Evolutionary conservation across 495 filamentous ascomycete genomes (phyloP), one percentile per base, ranked within the genome.

Genomic region (Talaromyces adpressus): DNA sequence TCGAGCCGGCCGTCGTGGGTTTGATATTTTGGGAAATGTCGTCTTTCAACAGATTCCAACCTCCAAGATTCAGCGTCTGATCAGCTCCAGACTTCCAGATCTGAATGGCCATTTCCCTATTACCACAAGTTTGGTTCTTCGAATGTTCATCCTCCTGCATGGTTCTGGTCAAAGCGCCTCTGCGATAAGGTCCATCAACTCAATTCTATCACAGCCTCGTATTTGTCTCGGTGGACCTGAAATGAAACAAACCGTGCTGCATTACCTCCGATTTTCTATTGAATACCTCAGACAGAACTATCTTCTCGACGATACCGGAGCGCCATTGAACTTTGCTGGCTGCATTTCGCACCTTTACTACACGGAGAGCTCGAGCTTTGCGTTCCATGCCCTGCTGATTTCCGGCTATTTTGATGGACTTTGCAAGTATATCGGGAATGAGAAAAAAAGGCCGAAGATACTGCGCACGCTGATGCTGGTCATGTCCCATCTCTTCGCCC

Each of bases 1-100:
- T 69, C 85, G 90, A 76, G 85, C 90, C 30, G 90, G 90, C 58
- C 86, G 90, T 71, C 85, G 90, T 69, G 90, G 90, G 23, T 93
- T 93, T 65, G 90, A 93, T 68, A 71, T 90, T 18, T 78, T 93
- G 9, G 90, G 90, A 58, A 93, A 93, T 70, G 88, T 93, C 4
- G 85, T 92, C 4, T 92, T 92, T 73, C 87, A 88, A 9, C 76
- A 79, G 0, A 76, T 91, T 30, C 70, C 81, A 1, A 64, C 68
- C 2, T 73, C 71, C 41, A 88, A 89, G 62, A 80, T 82, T 0
- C 80, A 79, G 53, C 81, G 87, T 6, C 79, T 92, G 14, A 77
- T 92, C 36, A 89, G 88, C 62, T 90, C 89, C 0, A 79, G 82
- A 27, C 78, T 93, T 2, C 90, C 90, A 4, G 85, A 88, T 51